Percentiles rank a stretch among this genome's conserved stretches.
Conservation (phyloP, 495 filamentous ascomycete genomes). For the Staphylotrichum longicolle region DNA sequence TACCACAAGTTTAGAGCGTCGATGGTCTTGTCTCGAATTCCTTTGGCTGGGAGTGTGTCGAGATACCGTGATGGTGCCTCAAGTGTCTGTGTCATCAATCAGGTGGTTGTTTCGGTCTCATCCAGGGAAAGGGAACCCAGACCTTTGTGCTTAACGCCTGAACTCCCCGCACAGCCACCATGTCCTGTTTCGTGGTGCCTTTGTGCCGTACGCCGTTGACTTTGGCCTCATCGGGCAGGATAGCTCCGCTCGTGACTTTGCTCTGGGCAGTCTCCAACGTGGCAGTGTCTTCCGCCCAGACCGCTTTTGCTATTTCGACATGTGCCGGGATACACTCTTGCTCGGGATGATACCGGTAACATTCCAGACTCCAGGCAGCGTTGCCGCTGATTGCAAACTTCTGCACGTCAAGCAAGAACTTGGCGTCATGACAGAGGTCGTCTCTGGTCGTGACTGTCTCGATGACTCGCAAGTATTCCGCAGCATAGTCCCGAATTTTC, state of each 20-base stretch:
- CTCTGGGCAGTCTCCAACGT: too few relatives aligned
- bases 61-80: constrained; percentile 20
- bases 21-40: constrained; percentile 17
- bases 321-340: neutral
- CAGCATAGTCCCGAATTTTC: neutral
- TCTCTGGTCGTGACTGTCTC: neutral
- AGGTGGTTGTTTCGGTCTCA: neutral
- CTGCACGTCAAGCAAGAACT: neutral
- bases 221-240: too few relatives aligned
- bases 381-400: constrained; percentile 8
- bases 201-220: too few relatives aligned
- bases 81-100: neutral
- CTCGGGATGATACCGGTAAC: constrained; percentile 7
- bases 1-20: constrained; percentile 24
- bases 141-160: neutral
- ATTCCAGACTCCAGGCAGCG: constrained; percentile 10
- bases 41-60: constrained; percentile 23
- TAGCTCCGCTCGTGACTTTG: too few relatives aligned
- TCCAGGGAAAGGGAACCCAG: neutral
- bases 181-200: neutral
- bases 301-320: neutral
- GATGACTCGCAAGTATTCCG: neutral
- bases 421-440: constrained; percentile 8
- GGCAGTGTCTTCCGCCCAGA: neutral
- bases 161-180: neutral